These are phyloP conservation scores for Halophytophthora batemanensis DNA, from an alignment of 352 stramenopile genomes.

Conservation along the genomic window DNA sequence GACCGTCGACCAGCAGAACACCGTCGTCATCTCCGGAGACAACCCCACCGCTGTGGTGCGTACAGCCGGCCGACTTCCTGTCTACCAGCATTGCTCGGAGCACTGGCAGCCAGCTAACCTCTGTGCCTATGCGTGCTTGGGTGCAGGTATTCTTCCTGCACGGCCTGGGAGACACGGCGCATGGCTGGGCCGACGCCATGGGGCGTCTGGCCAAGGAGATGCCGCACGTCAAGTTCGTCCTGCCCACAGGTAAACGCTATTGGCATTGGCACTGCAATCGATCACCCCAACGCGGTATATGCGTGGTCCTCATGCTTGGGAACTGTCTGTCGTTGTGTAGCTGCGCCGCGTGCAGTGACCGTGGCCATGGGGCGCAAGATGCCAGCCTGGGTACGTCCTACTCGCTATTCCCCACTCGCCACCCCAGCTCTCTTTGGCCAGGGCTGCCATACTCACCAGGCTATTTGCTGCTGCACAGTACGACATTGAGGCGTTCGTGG, in stretches of 20 bases:
- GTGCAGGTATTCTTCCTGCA: slow-evolving; percentile 73
- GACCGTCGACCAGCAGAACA: too few relatives aligned
- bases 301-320: not conserved
- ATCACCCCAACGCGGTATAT: too few relatives aligned
- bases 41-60: slow-evolving; percentile 13
- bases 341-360: slow-evolving; percentile 86
- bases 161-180: slow-evolving; percentile 89
- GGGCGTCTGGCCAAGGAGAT: slow-evolving; percentile 42
- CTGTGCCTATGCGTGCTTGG: not conserved
- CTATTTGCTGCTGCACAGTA: slow-evolving; percentile 44
- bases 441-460: not conserved
- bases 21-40: too few relatives aligned
- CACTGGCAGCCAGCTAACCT: too few relatives aligned
- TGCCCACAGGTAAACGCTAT: slow-evolving; percentile 43
- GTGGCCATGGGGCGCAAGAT: slow-evolving; percentile 92
- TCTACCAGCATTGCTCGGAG: too few relatives aligned
- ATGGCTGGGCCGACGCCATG: slow-evolving; percentile 74
- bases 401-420: not conserved
- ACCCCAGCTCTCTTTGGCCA: too few relatives aligned
- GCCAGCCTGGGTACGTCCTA: slow-evolving; percentile 76
- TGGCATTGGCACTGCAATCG: not conserved
- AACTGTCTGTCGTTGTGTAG: slow-evolving; percentile 20
- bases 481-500: slow-evolving; percentile 92
- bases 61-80: too few relatives aligned
- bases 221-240: slow-evolving; percentile 72